Evolutionary conservation across 2,329 filamentous ascomycete genomes (phyloP).

Genomic region (Xylaria sp.): DNA sequence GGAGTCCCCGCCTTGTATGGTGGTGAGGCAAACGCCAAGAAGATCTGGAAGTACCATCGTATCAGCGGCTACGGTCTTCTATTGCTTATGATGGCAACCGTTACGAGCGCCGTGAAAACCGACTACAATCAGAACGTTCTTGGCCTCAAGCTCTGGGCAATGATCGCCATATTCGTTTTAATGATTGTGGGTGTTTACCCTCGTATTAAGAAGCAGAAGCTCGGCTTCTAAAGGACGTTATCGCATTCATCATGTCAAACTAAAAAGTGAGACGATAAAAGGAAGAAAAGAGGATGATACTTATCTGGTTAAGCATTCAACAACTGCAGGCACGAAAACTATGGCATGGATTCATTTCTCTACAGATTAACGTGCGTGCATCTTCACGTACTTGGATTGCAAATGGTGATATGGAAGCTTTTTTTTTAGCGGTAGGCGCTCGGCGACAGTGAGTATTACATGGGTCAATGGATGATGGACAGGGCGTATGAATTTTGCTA

Average conservation of each 20-base stretch:
- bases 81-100: constrained; percentile 72
- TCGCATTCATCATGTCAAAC: background rate
- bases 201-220: constrained; percentile 81
- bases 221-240: constrained; percentile 58
- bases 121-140: constrained; percentile 72
- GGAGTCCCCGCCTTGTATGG: constrained; percentile 77
- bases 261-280: background rate
- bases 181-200: constrained; percentile 75
- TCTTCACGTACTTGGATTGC: background rate
- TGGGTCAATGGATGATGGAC: background rate
- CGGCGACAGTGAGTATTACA: background rate
- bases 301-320: background rate
- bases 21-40: constrained; percentile 78
- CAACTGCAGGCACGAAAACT: background rate
- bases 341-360: constrained; percentile 1
- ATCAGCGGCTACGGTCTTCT: constrained; percentile 76
- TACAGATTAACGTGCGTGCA: background rate
- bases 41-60: constrained; percentile 89
- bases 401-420: background rate
- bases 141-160: constrained; percentile 77
- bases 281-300: background rate
- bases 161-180: constrained; percentile 69
- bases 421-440: constrained; percentile 10
- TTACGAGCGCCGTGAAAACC: constrained; percentile 77
- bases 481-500: background rate